Evolutionary conservation across 2,329 filamentous ascomycete species (phyloP), one percentile per base, ranked within the genome.

Genomic region (Colletotrichum orbiculare): DNA sequence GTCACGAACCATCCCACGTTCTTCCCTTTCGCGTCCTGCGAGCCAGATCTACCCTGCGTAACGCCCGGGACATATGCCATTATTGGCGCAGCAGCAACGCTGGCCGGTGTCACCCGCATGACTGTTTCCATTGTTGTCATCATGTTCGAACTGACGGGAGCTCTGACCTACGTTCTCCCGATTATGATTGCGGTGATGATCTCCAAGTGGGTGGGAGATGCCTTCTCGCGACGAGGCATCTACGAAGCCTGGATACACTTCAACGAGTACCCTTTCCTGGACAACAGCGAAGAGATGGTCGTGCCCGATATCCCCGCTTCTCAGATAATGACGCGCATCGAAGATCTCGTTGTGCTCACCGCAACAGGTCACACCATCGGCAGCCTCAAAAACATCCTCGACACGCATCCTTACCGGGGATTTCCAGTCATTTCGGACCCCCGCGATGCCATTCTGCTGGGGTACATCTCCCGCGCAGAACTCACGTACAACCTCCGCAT

Each of bases 131-230:
- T 99, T 70, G 95, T 99, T 5, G 96, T 98, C 73, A 99, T 99
- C 80, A 97, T 97, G 91, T 99, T 99, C 74, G 96, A 99, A 81
- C 89, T 99, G 60, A 99, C 96, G 0, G 96, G 96, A 56, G 96
- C 96, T 1, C 85, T 99, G 35, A 97, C 94, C 1, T 98, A 98
- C 74, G 95, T 99, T 53, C 87, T 99, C 8, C 96, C 96, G 59
- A 99, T 98, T 77, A 99, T 99, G 96, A 92, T 99, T 69, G 94
- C 94, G 47, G 96, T 99, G 73, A 97, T 99, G 94, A 85, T 98
- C 48, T 92, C 92, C 68, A 99, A 99, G 81, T 99, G 96, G 96
- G 93, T 97, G 34, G 96, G 94, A 73, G 96, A 99, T 77, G 95
- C 94, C 54, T 94, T 99, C 76, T 94, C 93, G 34, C 92, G 93